Conservation (phyloP, 441 rosid species). For the Erysimum cheiri region DNA sequence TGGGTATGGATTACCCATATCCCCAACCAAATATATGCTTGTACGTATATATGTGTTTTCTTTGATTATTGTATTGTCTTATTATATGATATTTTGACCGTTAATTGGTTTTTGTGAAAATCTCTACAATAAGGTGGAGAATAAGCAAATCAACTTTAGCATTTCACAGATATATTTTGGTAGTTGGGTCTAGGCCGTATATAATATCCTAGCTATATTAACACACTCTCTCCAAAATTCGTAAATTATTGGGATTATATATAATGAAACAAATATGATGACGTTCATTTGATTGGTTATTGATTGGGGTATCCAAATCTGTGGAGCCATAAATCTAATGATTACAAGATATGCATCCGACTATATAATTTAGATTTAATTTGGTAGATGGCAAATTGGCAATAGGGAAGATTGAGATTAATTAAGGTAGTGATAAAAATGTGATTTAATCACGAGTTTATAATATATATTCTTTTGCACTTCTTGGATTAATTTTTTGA, state of each 20-base stretch:
- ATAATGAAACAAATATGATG: background rate
- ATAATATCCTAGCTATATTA: background rate
- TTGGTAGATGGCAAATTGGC: background rate
- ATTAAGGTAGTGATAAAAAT: too few species aligned
- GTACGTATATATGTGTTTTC: background rate
- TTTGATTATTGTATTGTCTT: background rate
- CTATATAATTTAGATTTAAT: background rate
- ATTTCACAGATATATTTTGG: background rate
- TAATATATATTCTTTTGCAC: background rate
- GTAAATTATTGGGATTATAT: constrained; percentile 1
- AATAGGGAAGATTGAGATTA: background rate
- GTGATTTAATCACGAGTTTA: too few species aligned
- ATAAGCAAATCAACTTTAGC: background rate
- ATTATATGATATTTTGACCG: constrained; percentile 10
- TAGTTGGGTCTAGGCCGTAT: constrained; percentile 9
- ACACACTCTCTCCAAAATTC: background rate
- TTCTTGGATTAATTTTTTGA: background rate
- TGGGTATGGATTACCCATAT: constrained; percentile 4
- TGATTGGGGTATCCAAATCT: background rate
- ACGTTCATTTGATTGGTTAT: background rate
- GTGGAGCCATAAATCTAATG: background rate
- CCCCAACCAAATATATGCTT: constrained; percentile 1
- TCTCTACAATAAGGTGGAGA: background rate
- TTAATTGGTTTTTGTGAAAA: constrained; percentile 1
- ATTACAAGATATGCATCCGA: background rate